phyloP scores from a whole-genome alignment of 768 basidiomycete species.

The Tulasnella sp. region DNA sequence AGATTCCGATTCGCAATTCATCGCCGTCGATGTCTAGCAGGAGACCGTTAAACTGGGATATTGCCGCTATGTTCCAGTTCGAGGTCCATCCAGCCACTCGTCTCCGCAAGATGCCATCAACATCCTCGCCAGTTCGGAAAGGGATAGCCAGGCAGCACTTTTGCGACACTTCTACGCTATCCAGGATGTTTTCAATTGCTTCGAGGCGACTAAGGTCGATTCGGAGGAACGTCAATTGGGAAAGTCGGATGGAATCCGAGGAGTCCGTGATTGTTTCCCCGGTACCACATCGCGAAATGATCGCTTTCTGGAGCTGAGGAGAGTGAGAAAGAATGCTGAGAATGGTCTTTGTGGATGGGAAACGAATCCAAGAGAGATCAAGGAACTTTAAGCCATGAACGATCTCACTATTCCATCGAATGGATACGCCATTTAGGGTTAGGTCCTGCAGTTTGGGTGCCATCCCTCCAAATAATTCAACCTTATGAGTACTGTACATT shows the following conservation, averaged over 20 bases:
- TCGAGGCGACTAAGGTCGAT: background rate
- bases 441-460: background rate
- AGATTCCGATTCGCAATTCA: too few relatives aligned
- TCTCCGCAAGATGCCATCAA: background rate
- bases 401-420: background rate
- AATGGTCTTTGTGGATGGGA: background rate
- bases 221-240: background rate
- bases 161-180: background rate
- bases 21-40: background rate
- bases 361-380: background rate
- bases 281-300: background rate
- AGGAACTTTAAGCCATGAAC: background rate
- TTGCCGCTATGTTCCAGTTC: background rate
- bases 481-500: background rate
- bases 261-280: background rate
- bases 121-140: background rate
- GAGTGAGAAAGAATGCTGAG: background rate
- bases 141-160: background rate
- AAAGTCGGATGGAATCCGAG: background rate
- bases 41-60: background rate
- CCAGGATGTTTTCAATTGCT: background rate
- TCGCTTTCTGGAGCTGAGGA: background rate
- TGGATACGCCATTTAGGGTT: background rate
- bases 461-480: background rate
- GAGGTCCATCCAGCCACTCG: background rate